Evolutionary conservation across 495 filamentous ascomycete species (phyloP).

Genomic region (Neurospora tetraspora): DNA sequence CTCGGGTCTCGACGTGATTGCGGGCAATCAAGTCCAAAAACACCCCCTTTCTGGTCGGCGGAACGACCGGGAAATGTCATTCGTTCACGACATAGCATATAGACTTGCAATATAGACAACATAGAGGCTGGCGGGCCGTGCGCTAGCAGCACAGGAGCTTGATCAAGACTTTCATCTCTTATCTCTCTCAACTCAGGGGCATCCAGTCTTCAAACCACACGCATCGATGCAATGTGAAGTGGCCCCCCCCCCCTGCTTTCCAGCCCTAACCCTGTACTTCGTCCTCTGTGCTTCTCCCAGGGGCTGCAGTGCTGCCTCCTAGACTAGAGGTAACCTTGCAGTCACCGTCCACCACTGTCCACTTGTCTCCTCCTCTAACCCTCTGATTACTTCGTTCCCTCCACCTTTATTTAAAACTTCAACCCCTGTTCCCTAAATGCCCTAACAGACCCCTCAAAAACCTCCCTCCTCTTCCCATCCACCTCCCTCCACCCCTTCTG

Average conservation of each 20-base stretch:
- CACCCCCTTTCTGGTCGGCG: neutral
- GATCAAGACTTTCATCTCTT: neutral
- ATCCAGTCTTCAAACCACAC: neutral
- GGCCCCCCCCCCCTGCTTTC: neutral
- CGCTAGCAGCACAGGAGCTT: neutral
- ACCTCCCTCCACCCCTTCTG: slow-evolving; percentile 1
- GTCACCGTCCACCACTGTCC: too few relatives aligned
- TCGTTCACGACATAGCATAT: neutral
- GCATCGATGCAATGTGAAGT: neutral
- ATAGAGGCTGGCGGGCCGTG: neutral
- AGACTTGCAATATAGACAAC: neutral
- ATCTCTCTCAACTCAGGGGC: neutral
- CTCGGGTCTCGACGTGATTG: neutral
- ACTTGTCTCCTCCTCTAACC: too few relatives aligned
- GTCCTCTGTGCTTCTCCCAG: too few relatives aligned
- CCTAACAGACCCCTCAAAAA: neutral
- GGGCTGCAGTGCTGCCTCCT: too few relatives aligned
- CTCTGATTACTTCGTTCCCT: too few relatives aligned
- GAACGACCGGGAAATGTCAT: neutral
- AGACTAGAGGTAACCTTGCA: too few relatives aligned
- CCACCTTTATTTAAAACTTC: too few relatives aligned
- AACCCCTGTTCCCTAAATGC: too few relatives aligned
- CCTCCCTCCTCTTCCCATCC: slow-evolving; percentile 6
- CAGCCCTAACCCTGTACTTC: too few relatives aligned
- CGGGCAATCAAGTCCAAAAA: neutral